A percentile compares a stretch with the other conserved stretches of the same genome.
These are phyloP conservation scores for Hypoxylon fragiforme DNA, from an alignment of 495 filamentous ascomycete species.

Conservation along the genomic window DNA sequence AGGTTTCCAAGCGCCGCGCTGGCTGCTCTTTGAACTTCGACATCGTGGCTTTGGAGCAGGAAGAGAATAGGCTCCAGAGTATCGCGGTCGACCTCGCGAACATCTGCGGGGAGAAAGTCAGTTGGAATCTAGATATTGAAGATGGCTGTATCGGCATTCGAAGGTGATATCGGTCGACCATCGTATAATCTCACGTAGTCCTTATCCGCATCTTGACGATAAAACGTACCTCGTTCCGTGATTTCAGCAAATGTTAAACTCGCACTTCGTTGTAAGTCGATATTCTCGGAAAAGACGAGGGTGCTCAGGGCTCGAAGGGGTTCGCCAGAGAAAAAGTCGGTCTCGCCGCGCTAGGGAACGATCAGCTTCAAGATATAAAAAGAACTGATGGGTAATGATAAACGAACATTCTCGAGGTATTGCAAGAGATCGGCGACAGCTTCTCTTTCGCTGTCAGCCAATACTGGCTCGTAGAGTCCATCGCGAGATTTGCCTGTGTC, in stretches of 20 bases:
- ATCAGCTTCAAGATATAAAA: conserved; percentile 34
- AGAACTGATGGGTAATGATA: conserved; percentile 12
- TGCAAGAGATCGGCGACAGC: conserved; percentile 93
- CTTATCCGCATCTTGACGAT: neutral
- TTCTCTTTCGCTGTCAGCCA: conserved; percentile 95
- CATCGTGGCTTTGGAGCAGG: conserved; percentile 90
- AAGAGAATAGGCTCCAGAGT: conserved; percentile 95
- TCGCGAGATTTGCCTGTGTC: conserved; percentile 79
- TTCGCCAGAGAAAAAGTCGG: conserved; percentile 97
- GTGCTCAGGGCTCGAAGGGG: conserved; percentile 94
- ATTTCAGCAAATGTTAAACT: conserved; percentile 99
- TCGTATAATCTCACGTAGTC: neutral
- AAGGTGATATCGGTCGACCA: neutral
- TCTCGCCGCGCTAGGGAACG: conserved; percentile 74
- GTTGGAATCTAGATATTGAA: conserved; percentile 13
- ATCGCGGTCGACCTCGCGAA: conserved; percentile 90
- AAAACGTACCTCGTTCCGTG: conserved; percentile 85
- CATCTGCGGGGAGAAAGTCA: conserved; percentile 62
- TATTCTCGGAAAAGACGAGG: conserved; percentile 96
- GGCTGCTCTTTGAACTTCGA: conserved; percentile 95
- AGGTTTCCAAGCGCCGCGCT: conserved; percentile 96
- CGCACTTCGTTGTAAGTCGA: conserved; percentile 95
- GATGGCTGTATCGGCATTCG: neutral
- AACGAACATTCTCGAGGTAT: conserved; percentile 90
- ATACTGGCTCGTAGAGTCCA: conserved; percentile 90